Evolutionary conservation across 352 stramenopile species (phyloP).

Genomic region (Phytophthora macrochlamydospora): DNA sequence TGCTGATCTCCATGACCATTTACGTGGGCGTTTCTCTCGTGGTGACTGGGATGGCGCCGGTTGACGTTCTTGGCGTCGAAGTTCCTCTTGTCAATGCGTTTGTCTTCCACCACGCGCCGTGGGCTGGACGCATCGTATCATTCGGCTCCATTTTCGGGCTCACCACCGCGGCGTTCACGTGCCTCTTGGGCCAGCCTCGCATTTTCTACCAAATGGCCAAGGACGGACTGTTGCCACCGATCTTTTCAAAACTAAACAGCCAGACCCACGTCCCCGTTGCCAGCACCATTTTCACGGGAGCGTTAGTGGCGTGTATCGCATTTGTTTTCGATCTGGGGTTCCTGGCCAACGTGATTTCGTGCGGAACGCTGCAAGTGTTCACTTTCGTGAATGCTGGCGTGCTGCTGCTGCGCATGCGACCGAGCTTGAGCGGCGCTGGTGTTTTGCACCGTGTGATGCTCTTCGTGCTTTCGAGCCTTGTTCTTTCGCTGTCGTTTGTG

Average conservation of each 20-base stretch:
- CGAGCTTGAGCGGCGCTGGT: constrained; percentile 35
- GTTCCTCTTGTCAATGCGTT: constrained; percentile 90
- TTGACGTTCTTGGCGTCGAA: constrained; percentile 68
- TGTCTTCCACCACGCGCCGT: constrained; percentile 66
- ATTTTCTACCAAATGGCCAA: constrained; percentile 94
- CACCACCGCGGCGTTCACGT: constrained; percentile 91
- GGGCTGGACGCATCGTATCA: constrained; percentile 85
- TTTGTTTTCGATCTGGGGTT: constrained; percentile 92
- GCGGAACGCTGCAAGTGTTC: constrained; percentile 91
- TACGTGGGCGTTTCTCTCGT: constrained; percentile 91
- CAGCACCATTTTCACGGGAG: constrained; percentile 91
- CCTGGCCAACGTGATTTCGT: constrained; percentile 92
- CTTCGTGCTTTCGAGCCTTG: constrained; percentile 68
- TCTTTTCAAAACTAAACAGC: constrained; percentile 67
- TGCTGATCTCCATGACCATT: constrained; percentile 91
- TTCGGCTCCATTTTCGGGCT: constrained; percentile 94
- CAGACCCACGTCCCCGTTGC: constrained; percentile 69
- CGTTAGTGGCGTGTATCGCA: constrained; percentile 76
- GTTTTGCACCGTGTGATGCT: constrained; percentile 58
- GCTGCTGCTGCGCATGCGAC: constrained; percentile 77
- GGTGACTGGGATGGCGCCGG: constrained; percentile 87
- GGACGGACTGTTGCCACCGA: constrained; percentile 71
- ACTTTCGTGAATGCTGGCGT: constrained; percentile 94
- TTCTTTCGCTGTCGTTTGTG: constrained; percentile 70
- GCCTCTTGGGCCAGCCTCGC: constrained; percentile 90